A percentile compares a stretch with the other conserved stretches of the same genome.
Conservation (phyloP, 495 filamentous ascomycete genomes). For the Haplographium delicatum region DNA sequence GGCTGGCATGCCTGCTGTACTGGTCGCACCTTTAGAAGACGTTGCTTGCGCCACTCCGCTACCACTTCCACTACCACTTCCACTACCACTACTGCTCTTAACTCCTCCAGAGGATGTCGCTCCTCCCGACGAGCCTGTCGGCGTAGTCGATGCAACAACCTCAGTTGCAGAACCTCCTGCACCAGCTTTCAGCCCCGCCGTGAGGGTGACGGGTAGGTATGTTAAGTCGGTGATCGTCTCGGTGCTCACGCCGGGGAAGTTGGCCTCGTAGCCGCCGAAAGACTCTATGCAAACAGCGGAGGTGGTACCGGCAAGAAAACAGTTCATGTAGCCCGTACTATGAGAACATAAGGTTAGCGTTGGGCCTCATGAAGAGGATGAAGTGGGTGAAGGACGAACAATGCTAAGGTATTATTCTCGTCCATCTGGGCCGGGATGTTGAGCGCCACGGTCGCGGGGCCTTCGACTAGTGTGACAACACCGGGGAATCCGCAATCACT, state of each 20-base stretch:
- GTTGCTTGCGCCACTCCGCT: background rate
- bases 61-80: background rate
- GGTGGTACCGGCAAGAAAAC: conserved; percentile 46
- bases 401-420: background rate
- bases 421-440: conserved; percentile 1
- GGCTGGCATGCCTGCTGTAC: background rate
- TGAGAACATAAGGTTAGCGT: background rate
- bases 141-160: background rate
- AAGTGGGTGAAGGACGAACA: background rate
- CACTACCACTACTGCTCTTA: background rate
- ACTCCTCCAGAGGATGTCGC: background rate
- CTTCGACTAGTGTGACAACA: conserved; percentile 7
- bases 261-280: conserved; percentile 26
- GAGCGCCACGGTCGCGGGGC: conserved; percentile 7
- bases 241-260: conserved; percentile 24
- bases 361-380: no score
- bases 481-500: conserved; percentile 7
- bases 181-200: conserved; percentile 20
- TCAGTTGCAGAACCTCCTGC: background rate
- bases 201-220: conserved; percentile 32
- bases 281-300: conserved; percentile 51
- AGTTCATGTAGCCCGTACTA: conserved; percentile 43
- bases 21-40: background rate
- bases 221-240: conserved; percentile 12
- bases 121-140: no score